A percentile compares a stretch with the other conserved stretches of the same genome.
phyloP scores from a whole-genome alignment of 2,329 filamentous ascomycete genomes.

The Talaromyces sp. region DNA sequence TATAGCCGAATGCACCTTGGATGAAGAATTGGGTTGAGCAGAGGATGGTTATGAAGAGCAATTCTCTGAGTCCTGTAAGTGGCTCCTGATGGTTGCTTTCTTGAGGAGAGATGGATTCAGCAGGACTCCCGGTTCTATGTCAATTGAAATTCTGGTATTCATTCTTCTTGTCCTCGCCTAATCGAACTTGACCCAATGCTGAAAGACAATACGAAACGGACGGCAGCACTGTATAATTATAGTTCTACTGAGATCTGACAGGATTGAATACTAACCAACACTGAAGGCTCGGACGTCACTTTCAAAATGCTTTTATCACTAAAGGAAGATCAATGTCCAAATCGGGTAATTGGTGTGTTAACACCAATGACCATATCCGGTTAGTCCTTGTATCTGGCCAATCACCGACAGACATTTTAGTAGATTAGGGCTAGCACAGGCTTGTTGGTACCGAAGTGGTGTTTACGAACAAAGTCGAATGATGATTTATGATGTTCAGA shows the following conservation, averaged over 20 bases:
- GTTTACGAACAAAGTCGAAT: neutral
- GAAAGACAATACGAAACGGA: neutral
- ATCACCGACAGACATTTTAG: neutral
- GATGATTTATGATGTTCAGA: neutral
- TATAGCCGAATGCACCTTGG: conserved; percentile 2
- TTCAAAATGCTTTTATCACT: neutral
- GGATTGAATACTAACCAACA: neutral
- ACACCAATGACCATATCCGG: neutral
- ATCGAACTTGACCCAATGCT: neutral
- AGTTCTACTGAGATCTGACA: no score
- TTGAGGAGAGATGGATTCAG: neutral
- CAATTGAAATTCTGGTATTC: neutral
- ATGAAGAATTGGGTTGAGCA: conserved; percentile 5
- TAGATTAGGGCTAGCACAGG: neutral
- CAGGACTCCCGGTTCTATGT: neutral
- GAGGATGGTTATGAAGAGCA: neutral
- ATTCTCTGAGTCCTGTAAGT: neutral
- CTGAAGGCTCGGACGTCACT: neutral
- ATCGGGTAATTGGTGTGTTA: neutral
- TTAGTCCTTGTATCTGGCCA: neutral
- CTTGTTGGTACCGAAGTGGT: no score
- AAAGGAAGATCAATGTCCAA: no score
- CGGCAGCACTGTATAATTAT: neutral
- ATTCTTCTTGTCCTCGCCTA: neutral
- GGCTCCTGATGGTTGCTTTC: neutral